These are phyloP conservation scores for Ganoderma boninense DNA, from an alignment of 1,284 basidiomycete species.

Conservation along the genomic window DNA sequence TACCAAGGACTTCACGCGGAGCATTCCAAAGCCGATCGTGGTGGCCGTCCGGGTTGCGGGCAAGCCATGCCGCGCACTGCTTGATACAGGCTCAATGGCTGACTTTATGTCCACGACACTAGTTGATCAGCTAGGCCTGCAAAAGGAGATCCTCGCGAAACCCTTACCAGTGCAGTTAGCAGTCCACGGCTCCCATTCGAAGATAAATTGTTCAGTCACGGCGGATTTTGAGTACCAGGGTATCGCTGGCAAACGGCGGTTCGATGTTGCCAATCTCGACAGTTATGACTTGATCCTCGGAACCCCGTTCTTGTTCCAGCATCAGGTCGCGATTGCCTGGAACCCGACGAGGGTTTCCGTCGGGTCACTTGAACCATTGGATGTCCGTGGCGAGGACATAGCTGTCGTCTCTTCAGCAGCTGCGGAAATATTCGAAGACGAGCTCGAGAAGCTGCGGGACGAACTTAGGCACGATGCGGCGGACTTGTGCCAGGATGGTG, in stretches of 20 bases:
- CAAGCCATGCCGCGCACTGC: neutral
- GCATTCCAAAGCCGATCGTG: slow-evolving; percentile 17
- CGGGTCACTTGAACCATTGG: too few relatives aligned
- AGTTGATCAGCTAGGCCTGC: slow-evolving; percentile 10
- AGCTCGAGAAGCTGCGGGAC: neutral
- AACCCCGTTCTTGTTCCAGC: slow-evolving; percentile 6
- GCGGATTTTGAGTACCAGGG: slow-evolving; percentile 38
- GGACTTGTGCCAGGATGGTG: neutral
- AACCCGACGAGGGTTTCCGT: neutral
- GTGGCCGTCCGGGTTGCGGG: neutral
- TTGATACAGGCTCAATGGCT: slow-evolving; percentile 13
- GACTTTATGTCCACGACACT: slow-evolving; percentile 12
- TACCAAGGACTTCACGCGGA: slow-evolving; percentile 29
- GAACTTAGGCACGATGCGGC: neutral
- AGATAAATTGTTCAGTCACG: slow-evolving; percentile 2
- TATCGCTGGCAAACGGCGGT: slow-evolving; percentile 34
- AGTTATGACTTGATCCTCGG: slow-evolving; percentile 13
- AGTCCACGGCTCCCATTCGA: slow-evolving; percentile 12
- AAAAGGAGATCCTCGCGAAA: neutral
- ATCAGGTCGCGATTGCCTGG: neutral
- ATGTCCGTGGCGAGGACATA: slow-evolving; percentile 20
- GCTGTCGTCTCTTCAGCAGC: slow-evolving; percentile 20
- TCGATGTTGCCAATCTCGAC: slow-evolving; percentile 37
- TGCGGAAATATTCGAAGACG: slow-evolving; percentile 30
- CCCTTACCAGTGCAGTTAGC: slow-evolving; percentile 21